Evolutionary conservation across 495 filamentous ascomycete species (phyloP).

Genomic region (Physcia stellaris): DNA sequence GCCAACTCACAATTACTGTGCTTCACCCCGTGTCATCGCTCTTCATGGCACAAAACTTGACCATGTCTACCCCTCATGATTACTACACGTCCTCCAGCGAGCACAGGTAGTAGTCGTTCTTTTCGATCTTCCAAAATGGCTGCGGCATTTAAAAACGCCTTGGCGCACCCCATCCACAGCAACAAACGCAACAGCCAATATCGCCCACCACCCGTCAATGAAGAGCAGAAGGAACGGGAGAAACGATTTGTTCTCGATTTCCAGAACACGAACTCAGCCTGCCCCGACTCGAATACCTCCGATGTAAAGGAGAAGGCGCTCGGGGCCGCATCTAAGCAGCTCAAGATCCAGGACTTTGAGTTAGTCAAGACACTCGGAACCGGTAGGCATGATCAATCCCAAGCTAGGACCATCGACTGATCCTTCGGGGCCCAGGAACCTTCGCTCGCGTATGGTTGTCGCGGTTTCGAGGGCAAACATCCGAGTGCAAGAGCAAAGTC

Average conservation of each 20-base stretch:
- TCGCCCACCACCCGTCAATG: constrained; percentile 26
- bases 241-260: constrained; percentile 27
- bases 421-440: constrained; percentile 46
- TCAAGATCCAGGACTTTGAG: constrained; percentile 62
- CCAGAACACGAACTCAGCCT: constrained; percentile 35
- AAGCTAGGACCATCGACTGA: too few relatives aligned
- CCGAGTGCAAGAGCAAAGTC: constrained; percentile 50
- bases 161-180: too few relatives aligned
- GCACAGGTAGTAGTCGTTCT: too few relatives aligned
- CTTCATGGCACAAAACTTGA: too few relatives aligned
- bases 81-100: too few relatives aligned
- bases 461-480: constrained; percentile 41
- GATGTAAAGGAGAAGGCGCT: constrained; percentile 44
- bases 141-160: too few relatives aligned
- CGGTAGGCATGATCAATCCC: too few relatives aligned
- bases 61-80: too few relatives aligned
- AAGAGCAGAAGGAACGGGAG: constrained; percentile 24
- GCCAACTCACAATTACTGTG: too few relatives aligned
- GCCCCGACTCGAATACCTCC: constrained; percentile 38
- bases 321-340: constrained; percentile 37
- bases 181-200: too few relatives aligned
- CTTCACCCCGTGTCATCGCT: too few relatives aligned
- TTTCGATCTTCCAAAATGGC: too few relatives aligned
- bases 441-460: constrained; percentile 93
- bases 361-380: constrained; percentile 85